Evolutionary conservation across 345 rosid species (phyloP).

Genomic region (Rhodamnia rubescens): DNA sequence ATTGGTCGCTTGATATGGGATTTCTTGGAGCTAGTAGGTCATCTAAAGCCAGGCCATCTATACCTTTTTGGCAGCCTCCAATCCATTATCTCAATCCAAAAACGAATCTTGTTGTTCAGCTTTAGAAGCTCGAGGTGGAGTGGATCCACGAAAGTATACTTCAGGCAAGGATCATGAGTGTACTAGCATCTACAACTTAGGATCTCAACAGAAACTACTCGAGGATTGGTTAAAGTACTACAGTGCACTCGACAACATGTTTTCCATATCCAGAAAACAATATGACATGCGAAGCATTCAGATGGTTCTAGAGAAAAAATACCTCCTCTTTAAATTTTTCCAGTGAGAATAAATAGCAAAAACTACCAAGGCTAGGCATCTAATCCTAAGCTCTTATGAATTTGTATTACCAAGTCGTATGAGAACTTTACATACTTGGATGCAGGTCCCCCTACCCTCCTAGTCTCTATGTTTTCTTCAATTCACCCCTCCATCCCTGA

Average conservation of each 20-base stretch:
- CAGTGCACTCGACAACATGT: background rate
- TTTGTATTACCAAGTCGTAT: background rate
- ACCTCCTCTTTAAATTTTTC: background rate
- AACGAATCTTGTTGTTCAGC: background rate
- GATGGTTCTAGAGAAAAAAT: background rate
- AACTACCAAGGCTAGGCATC: background rate
- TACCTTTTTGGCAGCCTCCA: background rate
- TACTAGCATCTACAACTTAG: background rate
- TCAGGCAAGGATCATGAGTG: background rate
- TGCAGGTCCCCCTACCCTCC: background rate
- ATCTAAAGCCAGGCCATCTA: background rate
- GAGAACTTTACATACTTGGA: background rate
- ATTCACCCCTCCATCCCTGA: background rate
- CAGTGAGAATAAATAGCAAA: background rate
- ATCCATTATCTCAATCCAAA: background rate
- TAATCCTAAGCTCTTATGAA: background rate
- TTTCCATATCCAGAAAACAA: background rate
- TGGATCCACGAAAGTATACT: background rate
- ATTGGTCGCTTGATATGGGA: background rate
- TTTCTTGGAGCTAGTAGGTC: background rate
- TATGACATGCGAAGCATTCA: background rate
- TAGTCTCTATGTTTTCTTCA: background rate
- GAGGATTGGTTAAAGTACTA: background rate
- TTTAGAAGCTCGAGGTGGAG: background rate
- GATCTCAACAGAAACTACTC: background rate